A percentile compares a stretch with the other conserved stretches of the same genome.
phyloP scores from a whole-genome alignment of 169 alveolate genomes.

The Plasmodium fragile region DNA sequence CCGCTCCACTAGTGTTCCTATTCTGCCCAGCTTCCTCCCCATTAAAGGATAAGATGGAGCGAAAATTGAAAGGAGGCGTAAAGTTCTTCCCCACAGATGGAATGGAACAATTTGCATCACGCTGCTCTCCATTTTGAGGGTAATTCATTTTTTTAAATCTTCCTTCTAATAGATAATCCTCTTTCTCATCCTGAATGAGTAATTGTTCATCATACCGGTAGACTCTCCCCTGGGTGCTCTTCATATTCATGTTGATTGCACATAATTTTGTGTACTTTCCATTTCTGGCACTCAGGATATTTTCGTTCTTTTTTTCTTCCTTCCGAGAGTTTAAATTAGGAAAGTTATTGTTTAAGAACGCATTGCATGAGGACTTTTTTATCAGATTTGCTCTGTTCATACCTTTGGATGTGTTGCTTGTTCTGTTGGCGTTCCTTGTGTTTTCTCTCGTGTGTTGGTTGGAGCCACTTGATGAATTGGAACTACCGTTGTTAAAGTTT shows the following conservation, averaged over 20 bases:
- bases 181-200: background rate
- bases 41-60: constrained; percentile 18
- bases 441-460: background rate
- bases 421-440: background rate
- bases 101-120: background rate
- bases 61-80: background rate
- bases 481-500: background rate
- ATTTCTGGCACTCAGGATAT: background rate
- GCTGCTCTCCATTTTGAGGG: background rate
- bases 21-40: background rate
- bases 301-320: constrained; percentile 9
- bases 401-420: background rate
- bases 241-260: constrained; percentile 1
- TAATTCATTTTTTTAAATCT: background rate
- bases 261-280: constrained; percentile 14
- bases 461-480: constrained; percentile 13
- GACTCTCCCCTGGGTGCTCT: background rate
- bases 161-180: background rate
- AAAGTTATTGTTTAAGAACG: background rate
- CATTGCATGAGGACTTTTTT: background rate
- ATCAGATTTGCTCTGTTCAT: constrained; percentile 26
- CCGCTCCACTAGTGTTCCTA: background rate
- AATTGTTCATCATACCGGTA: background rate
- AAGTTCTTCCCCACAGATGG: background rate
- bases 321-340: background rate